Base-by-base conservation (phyloP, 768 basidiomycete species). In the Calocybe indica region DNA sequence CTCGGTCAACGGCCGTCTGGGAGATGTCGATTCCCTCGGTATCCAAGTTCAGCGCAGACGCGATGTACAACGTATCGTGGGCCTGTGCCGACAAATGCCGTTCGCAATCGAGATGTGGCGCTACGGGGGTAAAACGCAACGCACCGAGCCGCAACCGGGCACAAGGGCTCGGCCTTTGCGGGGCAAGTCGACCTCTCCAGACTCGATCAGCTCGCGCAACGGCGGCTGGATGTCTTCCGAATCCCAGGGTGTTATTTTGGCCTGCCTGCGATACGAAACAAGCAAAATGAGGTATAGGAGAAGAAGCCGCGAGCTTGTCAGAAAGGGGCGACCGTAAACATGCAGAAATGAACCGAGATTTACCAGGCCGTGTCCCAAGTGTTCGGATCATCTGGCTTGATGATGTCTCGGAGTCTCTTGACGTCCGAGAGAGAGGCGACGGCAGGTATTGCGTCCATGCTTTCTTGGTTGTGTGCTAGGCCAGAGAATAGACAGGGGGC, bases 181-280 rank as follows among this genome's bases (percentile, higher is more conserved):
- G 5, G 82, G 77, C 38, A 78, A 66, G 0, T 69, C 59, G 11
- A 81, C 54, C 30, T 67, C 61, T 11, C 66, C 65, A 1, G 73
- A 72, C 40, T 75, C 65, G 22, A 85, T 57, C 1, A 82, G 59
- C 42, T 80, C 77, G 22, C 58, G 62, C 46, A 86, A 64, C 1
- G 82, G 72, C 5, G 78, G 82, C 52, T 85, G 83, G 3, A 68
- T 55, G 5, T 66, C 60, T 2, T 81, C 76, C 5, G 59, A 57
- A 54, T 85, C 83, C 83, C 84, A 86, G 0, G 84, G 84, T 0
- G 79, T 82, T 2, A 77, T 51, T 0, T 66, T 62, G 1, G 59
- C 51, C 54, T 74, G 63, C 79, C 80, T 76, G 28, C 22, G 8
- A 33, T 43, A 11, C 12, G 30, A 34, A 8, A 33, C 31, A 33